Conservation (phyloP, 2,329 filamentous ascomycete genomes). For the Cytospora piceicola region DNA sequence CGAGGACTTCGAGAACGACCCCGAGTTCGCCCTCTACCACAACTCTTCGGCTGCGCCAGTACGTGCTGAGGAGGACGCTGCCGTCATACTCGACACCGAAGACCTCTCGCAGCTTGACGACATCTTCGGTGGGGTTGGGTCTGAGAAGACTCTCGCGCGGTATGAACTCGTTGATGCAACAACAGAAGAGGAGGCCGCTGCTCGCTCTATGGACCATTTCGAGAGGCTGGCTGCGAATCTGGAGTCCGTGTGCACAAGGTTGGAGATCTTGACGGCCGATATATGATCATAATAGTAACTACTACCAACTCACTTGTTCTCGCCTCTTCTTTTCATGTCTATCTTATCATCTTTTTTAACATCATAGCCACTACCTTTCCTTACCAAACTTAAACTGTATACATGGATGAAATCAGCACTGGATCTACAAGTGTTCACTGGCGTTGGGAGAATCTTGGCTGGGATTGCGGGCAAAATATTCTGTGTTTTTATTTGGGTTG, state of each 20-base stretch:
- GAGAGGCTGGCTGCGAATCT: constrained; percentile 52
- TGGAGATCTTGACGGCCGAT: constrained; percentile 43
- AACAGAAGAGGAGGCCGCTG: constrained; percentile 51
- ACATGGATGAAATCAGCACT: constrained; percentile 16
- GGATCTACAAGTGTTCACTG: constrained; percentile 19
- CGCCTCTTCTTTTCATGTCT: not conserved
- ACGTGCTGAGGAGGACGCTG: constrained; percentile 34
- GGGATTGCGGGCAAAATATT: constrained; percentile 13
- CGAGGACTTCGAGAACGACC: constrained; percentile 65
- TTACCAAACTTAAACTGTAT: constrained; percentile 22
- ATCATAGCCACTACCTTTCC: constrained; percentile 20
- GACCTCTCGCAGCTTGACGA: constrained; percentile 45
- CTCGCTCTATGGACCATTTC: constrained; percentile 53
- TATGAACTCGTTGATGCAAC: constrained; percentile 67
- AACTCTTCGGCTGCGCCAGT: constrained; percentile 41
- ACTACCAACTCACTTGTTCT: not conserved
- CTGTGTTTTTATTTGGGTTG: constrained; percentile 1
- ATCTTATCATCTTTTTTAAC: constrained; percentile 1
- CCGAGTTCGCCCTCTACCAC: constrained; percentile 64
- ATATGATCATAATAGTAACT: constrained; percentile 32
- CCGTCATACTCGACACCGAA: constrained; percentile 49
- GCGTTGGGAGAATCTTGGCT: constrained; percentile 11
- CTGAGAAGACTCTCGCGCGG: constrained; percentile 66
- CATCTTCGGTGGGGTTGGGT: constrained; percentile 58
- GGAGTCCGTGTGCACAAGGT: constrained; percentile 41